These are phyloP conservation scores for Aspergillus novofumigatus DNA, from an alignment of 2,329 filamentous ascomycete species.

Conservation along the genomic window DNA sequence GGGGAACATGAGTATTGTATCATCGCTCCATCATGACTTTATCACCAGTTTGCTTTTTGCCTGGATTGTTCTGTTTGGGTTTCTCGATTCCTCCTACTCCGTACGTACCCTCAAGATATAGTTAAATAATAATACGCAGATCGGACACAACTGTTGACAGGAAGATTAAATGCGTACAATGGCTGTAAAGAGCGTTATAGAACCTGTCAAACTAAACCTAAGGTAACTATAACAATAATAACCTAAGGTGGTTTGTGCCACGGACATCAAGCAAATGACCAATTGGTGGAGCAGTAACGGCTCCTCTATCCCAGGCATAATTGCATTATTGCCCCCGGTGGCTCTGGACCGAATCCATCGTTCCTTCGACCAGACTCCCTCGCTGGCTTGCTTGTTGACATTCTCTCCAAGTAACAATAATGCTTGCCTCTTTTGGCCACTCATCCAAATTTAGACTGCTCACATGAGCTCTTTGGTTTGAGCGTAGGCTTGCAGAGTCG, in stretches of 20 bases:
- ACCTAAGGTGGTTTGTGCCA: conserved; percentile 4
- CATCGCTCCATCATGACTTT: background rate
- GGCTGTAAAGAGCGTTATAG: background rate
- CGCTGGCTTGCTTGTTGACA: conserved; percentile 4
- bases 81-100: background rate
- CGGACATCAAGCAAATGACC: conserved; percentile 13
- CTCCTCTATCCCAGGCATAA: background rate
- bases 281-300: conserved; percentile 1
- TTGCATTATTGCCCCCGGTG: background rate
- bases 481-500: conserved; percentile 1
- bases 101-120: background rate
- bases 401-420: conserved; percentile 6
- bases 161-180: background rate
- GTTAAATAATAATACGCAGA: background rate
- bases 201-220: background rate
- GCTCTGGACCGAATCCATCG: conserved; percentile 6
- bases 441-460: conserved; percentile 11
- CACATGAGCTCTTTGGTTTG: conserved; percentile 16
- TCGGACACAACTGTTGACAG: too few species aligned
- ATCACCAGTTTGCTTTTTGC: background rate
- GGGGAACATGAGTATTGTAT: background rate
- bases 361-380: background rate
- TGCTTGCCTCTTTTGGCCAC: conserved; percentile 4
- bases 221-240: background rate
- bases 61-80: background rate